Percentiles rank a stretch among this genome's conserved stretches.
Evolutionary conservation across 148 eudicot genomes (phyloP).

Genomic region (Mesembryanthemum crystallinum): DNA sequence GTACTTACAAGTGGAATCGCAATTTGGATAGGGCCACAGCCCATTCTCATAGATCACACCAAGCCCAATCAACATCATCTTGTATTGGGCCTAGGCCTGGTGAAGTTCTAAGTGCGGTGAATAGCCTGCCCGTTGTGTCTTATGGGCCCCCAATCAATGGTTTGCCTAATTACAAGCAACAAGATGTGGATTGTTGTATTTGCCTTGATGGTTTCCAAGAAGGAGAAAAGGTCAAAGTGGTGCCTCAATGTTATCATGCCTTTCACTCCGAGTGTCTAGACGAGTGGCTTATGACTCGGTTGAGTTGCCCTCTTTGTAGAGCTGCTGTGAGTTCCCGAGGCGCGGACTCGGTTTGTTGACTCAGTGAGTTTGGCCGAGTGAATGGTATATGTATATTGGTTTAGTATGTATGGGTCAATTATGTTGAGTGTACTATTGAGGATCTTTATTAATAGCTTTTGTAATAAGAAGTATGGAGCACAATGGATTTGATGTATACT

Average conservation of each 20-base stretch:
- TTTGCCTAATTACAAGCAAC: not conserved
- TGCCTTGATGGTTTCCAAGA: conserved; percentile 23
- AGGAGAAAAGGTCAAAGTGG: conserved; percentile 35
- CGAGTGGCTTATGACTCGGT: conserved; percentile 29
- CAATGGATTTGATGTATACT: no score
- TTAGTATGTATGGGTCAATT: no score
- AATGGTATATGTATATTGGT: no score
- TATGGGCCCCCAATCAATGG: not conserved
- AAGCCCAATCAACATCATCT: not conserved
- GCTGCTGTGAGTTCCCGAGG: not conserved
- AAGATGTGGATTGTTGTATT: conserved; percentile 12
- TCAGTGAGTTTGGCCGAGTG: not conserved
- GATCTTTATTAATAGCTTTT: no score
- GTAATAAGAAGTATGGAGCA: no score
- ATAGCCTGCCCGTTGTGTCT: not conserved
- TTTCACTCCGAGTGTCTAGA: conserved; percentile 40
- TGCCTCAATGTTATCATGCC: conserved; percentile 35
- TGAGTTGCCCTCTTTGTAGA: conserved; percentile 27
- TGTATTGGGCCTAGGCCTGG: conserved; percentile 3
- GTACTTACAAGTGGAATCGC: not conserved
- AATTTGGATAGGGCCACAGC: not conserved
- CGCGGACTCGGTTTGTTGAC: not conserved
- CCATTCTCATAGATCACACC: not conserved
- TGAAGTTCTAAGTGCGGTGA: not conserved
- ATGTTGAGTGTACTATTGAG: no score